Evolutionary conservation across 1,284 basidiomycete genomes (phyloP).

Genomic region (Xanthoconium separans): DNA sequence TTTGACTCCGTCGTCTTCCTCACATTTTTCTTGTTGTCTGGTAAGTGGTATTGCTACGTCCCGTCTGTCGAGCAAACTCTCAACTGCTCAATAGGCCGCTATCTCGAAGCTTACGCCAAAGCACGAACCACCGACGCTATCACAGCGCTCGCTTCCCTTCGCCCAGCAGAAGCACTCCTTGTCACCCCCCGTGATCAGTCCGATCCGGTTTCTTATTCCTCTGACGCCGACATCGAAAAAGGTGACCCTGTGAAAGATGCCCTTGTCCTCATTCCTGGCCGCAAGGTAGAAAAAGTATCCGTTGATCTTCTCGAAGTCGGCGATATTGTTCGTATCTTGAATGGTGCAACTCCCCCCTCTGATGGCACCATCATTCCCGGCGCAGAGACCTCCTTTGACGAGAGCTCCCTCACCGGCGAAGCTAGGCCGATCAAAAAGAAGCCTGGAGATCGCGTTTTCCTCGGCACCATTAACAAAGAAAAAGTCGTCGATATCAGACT

Average conservation of each 20-base stretch:
- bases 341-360: constrained; percentile 72
- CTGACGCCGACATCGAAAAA: constrained; percentile 44
- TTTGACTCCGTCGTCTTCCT: constrained; percentile 82
- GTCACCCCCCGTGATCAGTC: constrained; percentile 35
- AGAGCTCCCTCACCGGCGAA: constrained; percentile 86
- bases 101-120: constrained; percentile 65
- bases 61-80: background rate
- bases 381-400: constrained; percentile 63
- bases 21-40: constrained; percentile 77
- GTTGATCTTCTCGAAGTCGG: constrained; percentile 72
- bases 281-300: constrained; percentile 42
- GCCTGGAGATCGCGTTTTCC: constrained; percentile 64
- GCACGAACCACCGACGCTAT: constrained; percentile 72
- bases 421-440: constrained; percentile 54
- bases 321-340: constrained; percentile 71
- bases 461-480: constrained; percentile 76
- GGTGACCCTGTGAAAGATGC: constrained; percentile 35
- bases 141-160: constrained; percentile 63
- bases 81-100: constrained; percentile 45
- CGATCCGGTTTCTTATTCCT: constrained; percentile 7
- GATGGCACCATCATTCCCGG: constrained; percentile 66
- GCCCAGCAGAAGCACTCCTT: constrained; percentile 64
- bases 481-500: constrained; percentile 61
- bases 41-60: constrained; percentile 36
- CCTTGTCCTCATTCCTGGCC: constrained; percentile 27